These are phyloP conservation scores for Oenanthe javanica DNA, from an alignment of 140 eudicot genomes.

Conservation along the genomic window DNA sequence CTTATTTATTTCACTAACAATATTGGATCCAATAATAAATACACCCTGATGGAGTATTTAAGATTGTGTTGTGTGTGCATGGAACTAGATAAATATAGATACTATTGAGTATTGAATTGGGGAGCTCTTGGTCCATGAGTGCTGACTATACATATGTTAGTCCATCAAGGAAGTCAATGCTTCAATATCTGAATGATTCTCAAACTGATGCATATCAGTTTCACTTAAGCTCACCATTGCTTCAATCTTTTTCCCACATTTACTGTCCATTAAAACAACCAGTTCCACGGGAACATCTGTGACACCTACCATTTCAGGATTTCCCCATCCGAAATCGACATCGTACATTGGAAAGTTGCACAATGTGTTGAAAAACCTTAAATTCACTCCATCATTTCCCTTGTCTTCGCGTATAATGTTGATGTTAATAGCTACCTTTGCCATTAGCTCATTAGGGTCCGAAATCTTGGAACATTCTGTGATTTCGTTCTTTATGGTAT, in stretches of 20 bases:
- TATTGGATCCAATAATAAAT: too few relatives aligned
- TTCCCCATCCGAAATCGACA: conserved; percentile 5
- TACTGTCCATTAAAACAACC: not conserved
- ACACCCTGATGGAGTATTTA: too few relatives aligned
- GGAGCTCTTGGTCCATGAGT: too few relatives aligned
- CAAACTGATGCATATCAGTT: not conserved
- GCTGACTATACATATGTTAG: too few relatives aligned
- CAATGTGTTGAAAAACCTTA: not conserved
- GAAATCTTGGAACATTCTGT: not conserved
- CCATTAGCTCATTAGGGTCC: not conserved
- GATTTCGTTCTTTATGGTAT: not conserved
- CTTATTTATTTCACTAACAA: too few relatives aligned
- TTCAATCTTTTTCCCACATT: not conserved
- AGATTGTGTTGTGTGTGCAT: too few relatives aligned
- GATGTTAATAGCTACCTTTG: not conserved
- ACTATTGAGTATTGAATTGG: too few relatives aligned
- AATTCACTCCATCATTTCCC: not conserved
- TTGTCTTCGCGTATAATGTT: not conserved
- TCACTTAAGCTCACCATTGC: not conserved
- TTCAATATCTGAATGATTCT: not conserved
- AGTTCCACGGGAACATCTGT: not conserved
- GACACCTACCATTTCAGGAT: not conserved
- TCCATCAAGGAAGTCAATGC: conserved; percentile 4
- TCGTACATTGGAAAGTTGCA: not conserved
- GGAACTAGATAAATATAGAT: too few relatives aligned